These are phyloP conservation scores for Pestalotiopsis sp. DNA, from an alignment of 2,329 filamentous ascomycete genomes.

Conservation along the genomic window DNA sequence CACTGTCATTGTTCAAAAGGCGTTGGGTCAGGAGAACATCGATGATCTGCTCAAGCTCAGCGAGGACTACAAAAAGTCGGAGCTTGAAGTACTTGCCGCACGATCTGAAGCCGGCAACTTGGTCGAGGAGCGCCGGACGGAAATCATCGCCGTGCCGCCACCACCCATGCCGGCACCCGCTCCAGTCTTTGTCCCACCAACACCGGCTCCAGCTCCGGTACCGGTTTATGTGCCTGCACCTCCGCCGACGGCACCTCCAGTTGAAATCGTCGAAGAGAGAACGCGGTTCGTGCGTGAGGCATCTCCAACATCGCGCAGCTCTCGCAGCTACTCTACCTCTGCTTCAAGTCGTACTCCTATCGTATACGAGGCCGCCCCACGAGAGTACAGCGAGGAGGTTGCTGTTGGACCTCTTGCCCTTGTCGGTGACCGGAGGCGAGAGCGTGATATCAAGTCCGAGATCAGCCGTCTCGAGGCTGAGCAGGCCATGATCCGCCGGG, in stretches of 20 bases:
- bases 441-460: conserved; percentile 70
- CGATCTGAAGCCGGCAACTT: conserved; percentile 48
- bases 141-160: conserved; percentile 37
- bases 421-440: conserved; percentile 39
- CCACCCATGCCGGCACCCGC: conserved; percentile 29
- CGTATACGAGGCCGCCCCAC: conserved; percentile 39
- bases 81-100: conserved; percentile 43
- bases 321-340: conserved; percentile 32
- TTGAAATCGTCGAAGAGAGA: conserved; percentile 30
- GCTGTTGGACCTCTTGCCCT: conserved; percentile 42
- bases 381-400: conserved; percentile 34
- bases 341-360: conserved; percentile 37
- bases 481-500: conserved; percentile 28
- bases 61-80: conserved; percentile 68
- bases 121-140: conserved; percentile 49
- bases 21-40: conserved; percentile 86
- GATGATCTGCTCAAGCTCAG: conserved; percentile 84
- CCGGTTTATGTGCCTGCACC: conserved; percentile 15
- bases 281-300: conserved; percentile 45
- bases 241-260: conserved; percentile 18
- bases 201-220: conserved; percentile 11
- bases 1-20: conserved; percentile 78
- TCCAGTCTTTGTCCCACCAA: conserved; percentile 14
- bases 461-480: conserved; percentile 72
- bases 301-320: conserved; percentile 42